A percentile compares a stretch with the other conserved stretches of the same genome.
Conservation (phyloP, 1,139 yeast genomes). For the Yamadazyma sp. region DNA sequence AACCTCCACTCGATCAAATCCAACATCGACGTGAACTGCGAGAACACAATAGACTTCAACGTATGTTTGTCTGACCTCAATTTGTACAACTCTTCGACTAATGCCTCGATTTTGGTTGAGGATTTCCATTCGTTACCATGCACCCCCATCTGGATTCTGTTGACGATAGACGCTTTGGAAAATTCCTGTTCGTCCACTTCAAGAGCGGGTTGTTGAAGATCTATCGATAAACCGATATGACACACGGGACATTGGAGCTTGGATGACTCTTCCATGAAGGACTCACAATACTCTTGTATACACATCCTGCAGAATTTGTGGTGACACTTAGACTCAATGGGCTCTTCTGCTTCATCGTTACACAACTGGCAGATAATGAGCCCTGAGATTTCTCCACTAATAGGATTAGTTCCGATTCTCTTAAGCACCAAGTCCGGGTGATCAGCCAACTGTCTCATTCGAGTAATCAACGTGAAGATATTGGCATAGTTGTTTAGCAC, state of each 20-base stretch:
- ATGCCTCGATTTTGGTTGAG: slow-evolving; percentile 93
- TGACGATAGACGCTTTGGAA: slow-evolving; percentile 81
- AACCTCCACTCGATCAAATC: slow-evolving; percentile 95
- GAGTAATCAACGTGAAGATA: slow-evolving; percentile 88
- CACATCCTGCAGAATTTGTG: slow-evolving; percentile 93
- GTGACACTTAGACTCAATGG: slow-evolving; percentile 90
- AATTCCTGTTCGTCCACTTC: slow-evolving; percentile 68
- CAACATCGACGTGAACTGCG: slow-evolving; percentile 95
- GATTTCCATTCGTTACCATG: slow-evolving; percentile 84
- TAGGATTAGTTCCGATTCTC: slow-evolving; percentile 41
- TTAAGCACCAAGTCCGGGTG: slow-evolving; percentile 94
- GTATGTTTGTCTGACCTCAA: slow-evolving; percentile 84
- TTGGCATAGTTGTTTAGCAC: slow-evolving; percentile 94
- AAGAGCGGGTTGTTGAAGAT: slow-evolving; percentile 81
- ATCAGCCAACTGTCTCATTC: slow-evolving; percentile 97
- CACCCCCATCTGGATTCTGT: slow-evolving; percentile 73
- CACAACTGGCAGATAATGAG: slow-evolving; percentile 87
- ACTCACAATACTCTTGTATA: slow-evolving; percentile 82
- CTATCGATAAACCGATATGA: slow-evolving; percentile 88
- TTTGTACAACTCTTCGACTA: slow-evolving; percentile 88
- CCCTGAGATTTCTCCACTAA: slow-evolving; percentile 44
- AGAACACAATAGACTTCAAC: slow-evolving; percentile 91
- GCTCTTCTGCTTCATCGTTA: slow-evolving; percentile 97
- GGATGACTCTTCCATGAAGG: slow-evolving; percentile 61
- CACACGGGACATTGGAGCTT: slow-evolving; percentile 91